Evolutionary conservation across 2,329 filamentous ascomycete genomes (phyloP).

Genomic region (Trichoderma simmonsii): DNA sequence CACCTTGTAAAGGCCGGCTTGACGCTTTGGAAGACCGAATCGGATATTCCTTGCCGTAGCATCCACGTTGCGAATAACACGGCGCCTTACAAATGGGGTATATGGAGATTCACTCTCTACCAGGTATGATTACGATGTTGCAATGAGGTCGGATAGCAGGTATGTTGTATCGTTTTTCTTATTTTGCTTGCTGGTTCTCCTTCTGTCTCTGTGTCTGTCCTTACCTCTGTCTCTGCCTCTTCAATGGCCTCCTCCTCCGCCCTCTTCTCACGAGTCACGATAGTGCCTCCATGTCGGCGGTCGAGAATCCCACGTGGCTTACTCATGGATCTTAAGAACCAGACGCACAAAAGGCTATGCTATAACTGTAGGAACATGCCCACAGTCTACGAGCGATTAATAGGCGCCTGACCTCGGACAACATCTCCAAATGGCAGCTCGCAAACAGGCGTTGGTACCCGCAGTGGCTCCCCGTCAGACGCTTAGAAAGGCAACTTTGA

Average conservation of each 20-base stretch:
- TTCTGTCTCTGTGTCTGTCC: not conserved
- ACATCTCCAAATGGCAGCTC: conserved; percentile 8
- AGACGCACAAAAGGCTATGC: not conserved
- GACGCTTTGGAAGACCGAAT: not conserved
- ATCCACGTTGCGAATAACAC: not conserved
- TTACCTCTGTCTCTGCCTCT: not conserved
- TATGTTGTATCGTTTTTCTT: not conserved
- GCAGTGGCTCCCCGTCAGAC: not conserved
- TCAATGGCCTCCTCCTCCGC: not conserved
- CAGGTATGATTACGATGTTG: not conserved
- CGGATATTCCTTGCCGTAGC: not conserved
- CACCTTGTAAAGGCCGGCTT: not conserved
- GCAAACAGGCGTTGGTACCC: not conserved
- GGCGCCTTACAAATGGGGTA: not conserved
- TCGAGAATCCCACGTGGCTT: not conserved
- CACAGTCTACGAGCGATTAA: not conserved
- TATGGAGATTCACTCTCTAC: not conserved
- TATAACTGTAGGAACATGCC: not conserved
- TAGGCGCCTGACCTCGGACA: not conserved
- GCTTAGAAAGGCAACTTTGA: not conserved
- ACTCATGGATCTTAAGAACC: not conserved
- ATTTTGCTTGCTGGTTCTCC: not conserved
- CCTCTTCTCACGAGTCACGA: not conserved
- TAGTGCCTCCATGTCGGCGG: not conserved
- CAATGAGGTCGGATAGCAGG: not conserved